Conservation (phyloP, 352 stramenopile genomes). For the Pythium guiyangense region DNA sequence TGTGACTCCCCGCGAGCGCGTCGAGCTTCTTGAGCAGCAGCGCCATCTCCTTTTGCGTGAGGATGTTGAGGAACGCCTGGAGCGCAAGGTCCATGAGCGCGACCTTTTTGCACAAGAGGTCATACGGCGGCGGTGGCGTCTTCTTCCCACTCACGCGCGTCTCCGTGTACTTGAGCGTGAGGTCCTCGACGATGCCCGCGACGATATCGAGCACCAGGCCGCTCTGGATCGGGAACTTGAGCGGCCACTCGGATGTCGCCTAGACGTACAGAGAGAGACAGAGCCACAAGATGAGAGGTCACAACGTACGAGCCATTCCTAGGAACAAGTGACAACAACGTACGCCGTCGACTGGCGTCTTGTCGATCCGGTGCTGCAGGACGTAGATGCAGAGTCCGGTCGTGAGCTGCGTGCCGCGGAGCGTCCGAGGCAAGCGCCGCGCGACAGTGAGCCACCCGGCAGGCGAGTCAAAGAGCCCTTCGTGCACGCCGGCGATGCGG, state of each 20-base stretch:
- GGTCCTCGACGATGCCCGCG: conserved; percentile 67
- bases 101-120: conserved; percentile 79
- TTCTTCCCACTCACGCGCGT: conserved; percentile 40
- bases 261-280: conserved; percentile 12
- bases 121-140: conserved; percentile 44
- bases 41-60: conserved; percentile 63
- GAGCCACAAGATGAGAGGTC: background rate
- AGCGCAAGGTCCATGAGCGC: conserved; percentile 80
- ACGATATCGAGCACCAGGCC: conserved; percentile 78
- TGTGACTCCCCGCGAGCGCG: conserved; percentile 59
- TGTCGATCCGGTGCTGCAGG: conserved; percentile 77
- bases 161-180: conserved; percentile 67
- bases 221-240: conserved; percentile 79
- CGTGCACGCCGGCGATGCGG: conserved; percentile 65
- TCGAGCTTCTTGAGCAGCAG: conserved; percentile 73
- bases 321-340: conserved; percentile 1
- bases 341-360: conserved; percentile 38
- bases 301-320: no score
- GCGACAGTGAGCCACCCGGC: conserved; percentile 71
- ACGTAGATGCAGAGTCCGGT: conserved; percentile 77
- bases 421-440: conserved; percentile 63
- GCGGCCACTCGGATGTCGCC: conserved; percentile 50
- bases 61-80: conserved; percentile 71
- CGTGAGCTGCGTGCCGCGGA: conserved; percentile 69
- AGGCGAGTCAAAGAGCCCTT: conserved; percentile 77